Evolutionary conservation across 2,329 filamentous ascomycete species (phyloP).

Genomic region (Cercospora sesami): DNA sequence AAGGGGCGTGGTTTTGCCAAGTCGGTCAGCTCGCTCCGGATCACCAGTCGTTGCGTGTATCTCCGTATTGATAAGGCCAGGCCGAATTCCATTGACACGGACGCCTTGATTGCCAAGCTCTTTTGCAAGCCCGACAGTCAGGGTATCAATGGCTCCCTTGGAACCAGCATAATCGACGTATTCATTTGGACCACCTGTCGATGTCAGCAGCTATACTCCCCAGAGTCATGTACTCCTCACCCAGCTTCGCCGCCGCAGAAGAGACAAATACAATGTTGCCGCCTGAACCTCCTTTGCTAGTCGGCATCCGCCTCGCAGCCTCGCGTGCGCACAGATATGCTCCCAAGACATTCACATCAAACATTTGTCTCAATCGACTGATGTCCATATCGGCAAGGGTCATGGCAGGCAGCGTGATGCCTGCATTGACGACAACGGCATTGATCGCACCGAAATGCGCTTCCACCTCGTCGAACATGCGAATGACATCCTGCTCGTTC

Average conservation of each 20-base stretch:
- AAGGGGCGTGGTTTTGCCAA: slow-evolving; percentile 32
- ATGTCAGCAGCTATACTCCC: not conserved
- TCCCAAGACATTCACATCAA: slow-evolving; percentile 34
- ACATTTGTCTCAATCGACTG: slow-evolving; percentile 26
- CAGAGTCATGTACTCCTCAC: slow-evolving; percentile 16
- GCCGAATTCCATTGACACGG: slow-evolving; percentile 33
- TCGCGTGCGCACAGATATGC: slow-evolving; percentile 35
- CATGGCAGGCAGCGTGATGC: slow-evolving; percentile 30
- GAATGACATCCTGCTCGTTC: slow-evolving; percentile 28
- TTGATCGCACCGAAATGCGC: slow-evolving; percentile 25
- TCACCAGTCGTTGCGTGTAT: slow-evolving; percentile 32
- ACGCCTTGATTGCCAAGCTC: slow-evolving; percentile 31
- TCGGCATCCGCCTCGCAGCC: slow-evolving; percentile 30
- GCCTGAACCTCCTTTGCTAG: slow-evolving; percentile 10
- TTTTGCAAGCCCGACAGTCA: slow-evolving; percentile 32
- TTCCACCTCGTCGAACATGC: slow-evolving; percentile 31
- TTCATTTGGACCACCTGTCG: slow-evolving; percentile 19
- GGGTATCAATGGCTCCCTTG: slow-evolving; percentile 34
- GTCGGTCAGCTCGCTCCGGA: slow-evolving; percentile 25
- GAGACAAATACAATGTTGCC: slow-evolving; percentile 34
- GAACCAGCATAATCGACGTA: slow-evolving; percentile 36
- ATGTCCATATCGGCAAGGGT: slow-evolving; percentile 30
- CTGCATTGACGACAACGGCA: slow-evolving; percentile 35
- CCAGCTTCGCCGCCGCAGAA: slow-evolving; percentile 32
- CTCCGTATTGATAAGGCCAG: slow-evolving; percentile 34